Percentiles rank a stretch among this genome's conserved stretches.
These are phyloP conservation scores for Hypholoma fasciculare DNA, from an alignment of 768 basidiomycete genomes.

Conservation along the genomic window DNA sequence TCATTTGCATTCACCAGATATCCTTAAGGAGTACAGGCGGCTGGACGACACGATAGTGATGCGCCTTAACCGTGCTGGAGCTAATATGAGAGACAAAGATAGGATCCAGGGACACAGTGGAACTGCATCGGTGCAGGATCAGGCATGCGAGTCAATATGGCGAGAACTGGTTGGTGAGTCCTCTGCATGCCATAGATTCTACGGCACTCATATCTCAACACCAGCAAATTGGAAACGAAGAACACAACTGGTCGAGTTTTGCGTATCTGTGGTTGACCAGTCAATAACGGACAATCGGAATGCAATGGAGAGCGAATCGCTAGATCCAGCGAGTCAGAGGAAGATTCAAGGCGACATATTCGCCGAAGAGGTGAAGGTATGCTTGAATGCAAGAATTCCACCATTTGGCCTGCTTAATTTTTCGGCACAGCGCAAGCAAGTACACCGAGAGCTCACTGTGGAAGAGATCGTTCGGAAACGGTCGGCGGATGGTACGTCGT, in stretches of 20 bases:
- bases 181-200: slow-evolving; percentile 11
- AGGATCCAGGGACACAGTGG: slow-evolving; percentile 42
- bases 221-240: slow-evolving; percentile 72
- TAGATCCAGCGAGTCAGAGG: slow-evolving; percentile 46
- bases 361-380: slow-evolving; percentile 72
- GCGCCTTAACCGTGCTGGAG: slow-evolving; percentile 78
- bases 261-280: slow-evolving; percentile 67
- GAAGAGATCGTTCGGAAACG: slow-evolving; percentile 72
- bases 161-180: slow-evolving; percentile 72
- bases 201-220: slow-evolving; percentile 16
- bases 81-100: slow-evolving; percentile 73
- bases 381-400: background rate
- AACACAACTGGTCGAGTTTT: slow-evolving; percentile 74
- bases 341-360: slow-evolving; percentile 58
- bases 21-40: slow-evolving; percentile 78
- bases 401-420: background rate
- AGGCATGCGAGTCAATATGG: slow-evolving; percentile 78
- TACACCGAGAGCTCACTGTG: slow-evolving; percentile 72
- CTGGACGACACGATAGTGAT: slow-evolving; percentile 80
- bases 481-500: slow-evolving; percentile 63
- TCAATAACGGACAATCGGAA: slow-evolving; percentile 57
- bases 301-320: slow-evolving; percentile 39
- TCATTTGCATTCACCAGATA: slow-evolving; percentile 44
- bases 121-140: slow-evolving; percentile 62
- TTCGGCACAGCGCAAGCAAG: slow-evolving; percentile 57